Conservation (phyloP, 1,284 basidiomycete genomes). For the Ganoderma lucidum region DNA sequence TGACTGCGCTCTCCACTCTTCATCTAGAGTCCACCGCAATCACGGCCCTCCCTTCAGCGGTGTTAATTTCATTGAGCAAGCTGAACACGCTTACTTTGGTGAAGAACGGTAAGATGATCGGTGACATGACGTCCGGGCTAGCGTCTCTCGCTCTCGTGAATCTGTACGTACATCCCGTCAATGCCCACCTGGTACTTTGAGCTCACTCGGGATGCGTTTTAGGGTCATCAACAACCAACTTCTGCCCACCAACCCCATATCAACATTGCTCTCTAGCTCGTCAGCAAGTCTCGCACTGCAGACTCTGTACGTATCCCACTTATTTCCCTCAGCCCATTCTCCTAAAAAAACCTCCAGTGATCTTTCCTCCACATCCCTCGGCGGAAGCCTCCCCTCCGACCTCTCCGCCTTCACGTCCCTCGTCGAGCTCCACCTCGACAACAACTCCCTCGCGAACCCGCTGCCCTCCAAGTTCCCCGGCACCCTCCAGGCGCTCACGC, state of each 20-base stretch:
- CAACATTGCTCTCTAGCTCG: constrained; percentile 43
- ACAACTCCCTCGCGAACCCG: constrained; percentile 39
- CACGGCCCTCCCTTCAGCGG: constrained; percentile 45
- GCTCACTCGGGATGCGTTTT: not conserved
- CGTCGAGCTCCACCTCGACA: constrained; percentile 43
- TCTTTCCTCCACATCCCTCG: constrained; percentile 41
- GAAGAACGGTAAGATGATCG: constrained; percentile 54
- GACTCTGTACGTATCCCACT: constrained; percentile 43
- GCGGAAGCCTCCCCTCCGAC: constrained; percentile 38
- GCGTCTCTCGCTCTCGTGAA: constrained; percentile 47
- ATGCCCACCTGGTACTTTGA: not conserved
- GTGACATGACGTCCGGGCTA: constrained; percentile 49
- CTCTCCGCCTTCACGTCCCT: constrained; percentile 41
- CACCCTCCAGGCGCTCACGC: constrained; percentile 38
- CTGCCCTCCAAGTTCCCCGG: constrained; percentile 40
- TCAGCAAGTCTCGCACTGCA: constrained; percentile 38
- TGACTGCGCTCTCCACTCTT: constrained; percentile 50
- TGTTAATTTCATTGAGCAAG: constrained; percentile 46
- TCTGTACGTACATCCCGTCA: constrained; percentile 45
- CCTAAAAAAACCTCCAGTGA: constrained; percentile 32
- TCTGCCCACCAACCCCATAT: constrained; percentile 41
- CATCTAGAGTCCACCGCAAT: constrained; percentile 57
- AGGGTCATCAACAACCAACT: constrained; percentile 48
- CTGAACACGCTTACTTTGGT: constrained; percentile 53
- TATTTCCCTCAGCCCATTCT: not conserved